Evolutionary conservation across 2,329 filamentous ascomycete species (phyloP), one percentile per base, ranked within the genome.

Genomic region (Erysiphe pisi): DNA sequence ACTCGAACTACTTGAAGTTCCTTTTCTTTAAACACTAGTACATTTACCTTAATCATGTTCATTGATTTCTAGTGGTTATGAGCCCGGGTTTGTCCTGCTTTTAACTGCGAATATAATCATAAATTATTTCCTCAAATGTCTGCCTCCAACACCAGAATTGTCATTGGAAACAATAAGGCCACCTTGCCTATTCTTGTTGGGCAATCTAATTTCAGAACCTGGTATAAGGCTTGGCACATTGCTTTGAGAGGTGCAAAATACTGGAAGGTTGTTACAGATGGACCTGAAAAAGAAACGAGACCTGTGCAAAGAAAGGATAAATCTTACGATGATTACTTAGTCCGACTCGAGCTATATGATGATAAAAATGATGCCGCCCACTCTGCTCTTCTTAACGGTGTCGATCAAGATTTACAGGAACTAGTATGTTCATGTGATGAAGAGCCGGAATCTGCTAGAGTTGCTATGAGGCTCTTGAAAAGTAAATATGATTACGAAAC

Each of bases 401-500:
- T 74, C 18, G 47, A 40, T 12, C 11, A 74, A 74, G 43, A 49
- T 14, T 43, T 74, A 8, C 70, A 52, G 0, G 70, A 74, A 9
- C 22, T 74, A 18, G 40, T 74, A 4, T n/a, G 70, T 1, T n/a
- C 12, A 40, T 74, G 70, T 49, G 70, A n/a, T 28, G 16, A 49
- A 43, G 28, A 74, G 49, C 8, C 36, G n/a, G 43, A 74, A 11
- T 71, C 28, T 71, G 65, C 65, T 16, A 11, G 40, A 36, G 65
- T 43, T n/a, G 65, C 45, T 9, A 49, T 74, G 70, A 22, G 4
- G 16, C n/a, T 49, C n/a, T 28, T 49, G 11, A 74, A 74, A 49
- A 2, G 49, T 73, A 73, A 73, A 45, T 73, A 47, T 22, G 70
- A 73, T 31, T 43, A 73, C 49, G 70, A 73, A 16, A 45, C 70